Conservation (phyloP, 306 rosid species). For the Cyclanthera cordifolia region DNA sequence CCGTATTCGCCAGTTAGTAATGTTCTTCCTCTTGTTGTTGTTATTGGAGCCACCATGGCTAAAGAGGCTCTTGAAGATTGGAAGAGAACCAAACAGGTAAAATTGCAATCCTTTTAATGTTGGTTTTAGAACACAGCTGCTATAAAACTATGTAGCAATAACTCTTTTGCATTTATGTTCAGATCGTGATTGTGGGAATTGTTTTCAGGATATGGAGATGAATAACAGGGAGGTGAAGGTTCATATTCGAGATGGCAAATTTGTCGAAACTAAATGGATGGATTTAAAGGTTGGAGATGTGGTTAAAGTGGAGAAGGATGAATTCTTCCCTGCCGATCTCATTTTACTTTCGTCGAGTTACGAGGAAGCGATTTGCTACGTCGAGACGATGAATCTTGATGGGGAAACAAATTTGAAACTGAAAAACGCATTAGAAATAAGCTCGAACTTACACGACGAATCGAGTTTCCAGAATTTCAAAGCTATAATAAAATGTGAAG, state of each 20-base stretch:
- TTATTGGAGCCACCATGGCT: constrained; percentile 80
- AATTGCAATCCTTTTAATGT: neutral
- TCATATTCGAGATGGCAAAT: constrained; percentile 50
- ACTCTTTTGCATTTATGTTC: neutral
- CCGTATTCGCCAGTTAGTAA: constrained; percentile 77
- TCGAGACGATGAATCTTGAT: constrained; percentile 87
- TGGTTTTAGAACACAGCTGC: neutral
- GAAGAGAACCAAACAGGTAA: constrained; percentile 70
- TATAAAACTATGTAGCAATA: too few relatives aligned
- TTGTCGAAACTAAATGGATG: constrained; percentile 63
- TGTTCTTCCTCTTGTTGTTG: constrained; percentile 66
- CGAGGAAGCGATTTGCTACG: constrained; percentile 87
- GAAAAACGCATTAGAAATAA: constrained; percentile 61
- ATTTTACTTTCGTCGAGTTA: constrained; percentile 74
- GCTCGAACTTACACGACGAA: constrained; percentile 63
- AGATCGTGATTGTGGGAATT: neutral
- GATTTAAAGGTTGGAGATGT: constrained; percentile 81
- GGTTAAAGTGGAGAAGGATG: constrained; percentile 83
- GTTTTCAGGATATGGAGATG: constrained; percentile 69
- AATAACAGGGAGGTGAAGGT: constrained; percentile 77
- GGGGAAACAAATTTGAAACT: constrained; percentile 94
- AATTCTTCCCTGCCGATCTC: constrained; percentile 94
- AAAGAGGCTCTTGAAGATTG: constrained; percentile 83
- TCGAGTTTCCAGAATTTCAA: constrained; percentile 44
- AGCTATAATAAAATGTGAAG: constrained; percentile 75